Evolutionary conservation across 2,329 filamentous ascomycete species (phyloP).

Genomic region (Aspergillus sp.): DNA sequence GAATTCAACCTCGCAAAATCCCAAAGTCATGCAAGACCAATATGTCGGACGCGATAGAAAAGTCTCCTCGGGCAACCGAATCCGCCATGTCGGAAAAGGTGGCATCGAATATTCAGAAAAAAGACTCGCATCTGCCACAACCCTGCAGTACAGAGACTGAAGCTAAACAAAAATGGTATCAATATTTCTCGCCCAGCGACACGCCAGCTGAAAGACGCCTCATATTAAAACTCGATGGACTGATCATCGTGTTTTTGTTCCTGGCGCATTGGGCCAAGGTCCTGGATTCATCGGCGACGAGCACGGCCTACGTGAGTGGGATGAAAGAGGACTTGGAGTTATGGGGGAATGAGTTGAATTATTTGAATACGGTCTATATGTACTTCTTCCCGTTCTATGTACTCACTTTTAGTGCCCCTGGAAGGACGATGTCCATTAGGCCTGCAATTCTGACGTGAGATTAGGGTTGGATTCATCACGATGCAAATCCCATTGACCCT

Average conservation of each 20-base stretch:
- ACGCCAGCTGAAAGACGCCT: not conserved
- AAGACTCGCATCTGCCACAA: too few relatives aligned
- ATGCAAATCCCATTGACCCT: slow-evolving; percentile 3
- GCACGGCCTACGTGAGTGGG: slow-evolving; percentile 23
- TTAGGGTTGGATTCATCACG: slow-evolving; percentile 5
- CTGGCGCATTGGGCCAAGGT: slow-evolving; percentile 6
- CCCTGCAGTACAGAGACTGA: not conserved
- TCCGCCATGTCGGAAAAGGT: too few relatives aligned
- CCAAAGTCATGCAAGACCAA: not conserved
- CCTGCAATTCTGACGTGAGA: not conserved
- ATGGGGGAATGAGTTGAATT: slow-evolving; percentile 24
- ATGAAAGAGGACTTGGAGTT: slow-evolving; percentile 23
- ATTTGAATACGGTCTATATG: slow-evolving; percentile 18
- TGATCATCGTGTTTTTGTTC: slow-evolving; percentile 4
- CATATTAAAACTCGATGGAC: slow-evolving; percentile 1
- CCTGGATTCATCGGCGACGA: slow-evolving; percentile 16
- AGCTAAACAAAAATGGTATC: slow-evolving; percentile 3
- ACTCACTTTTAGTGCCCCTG: too few relatives aligned
- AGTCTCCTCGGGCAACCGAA: not conserved
- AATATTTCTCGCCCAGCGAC: slow-evolving; percentile 3
- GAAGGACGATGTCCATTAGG: too few relatives aligned
- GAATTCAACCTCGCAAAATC: not conserved
- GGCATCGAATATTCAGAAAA: too few relatives aligned
- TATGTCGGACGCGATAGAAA: not conserved
- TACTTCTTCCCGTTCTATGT: not conserved